Conservation (phyloP, 139 green algal species). For the Volvox africanus region DNA sequence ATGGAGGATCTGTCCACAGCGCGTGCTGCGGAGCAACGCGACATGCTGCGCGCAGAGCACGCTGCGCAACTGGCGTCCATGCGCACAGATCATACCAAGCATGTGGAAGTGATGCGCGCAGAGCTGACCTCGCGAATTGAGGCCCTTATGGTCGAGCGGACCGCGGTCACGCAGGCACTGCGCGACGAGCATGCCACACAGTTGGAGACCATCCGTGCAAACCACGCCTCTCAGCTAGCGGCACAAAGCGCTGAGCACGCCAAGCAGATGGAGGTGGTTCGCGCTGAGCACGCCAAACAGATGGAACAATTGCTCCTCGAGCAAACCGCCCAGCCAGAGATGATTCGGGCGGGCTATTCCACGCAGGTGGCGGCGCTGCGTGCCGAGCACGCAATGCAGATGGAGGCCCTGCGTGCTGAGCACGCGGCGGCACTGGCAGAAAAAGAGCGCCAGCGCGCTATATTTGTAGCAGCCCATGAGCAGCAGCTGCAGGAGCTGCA, state of each 20-base stretch:
- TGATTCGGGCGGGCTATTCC: background rate
- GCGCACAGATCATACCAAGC: background rate
- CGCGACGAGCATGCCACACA: background rate
- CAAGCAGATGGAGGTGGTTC: background rate
- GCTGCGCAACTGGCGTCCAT: background rate
- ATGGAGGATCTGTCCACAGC: background rate
- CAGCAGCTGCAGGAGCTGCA: background rate
- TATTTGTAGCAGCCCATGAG: background rate
- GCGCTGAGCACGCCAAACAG: background rate
- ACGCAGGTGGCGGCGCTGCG: constrained; percentile 5
- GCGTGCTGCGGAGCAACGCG: background rate
- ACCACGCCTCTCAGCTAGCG: background rate
- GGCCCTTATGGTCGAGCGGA: background rate
- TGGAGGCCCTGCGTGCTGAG: constrained; percentile 21
- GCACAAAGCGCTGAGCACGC: background rate
- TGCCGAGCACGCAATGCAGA: background rate
- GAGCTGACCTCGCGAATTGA: background rate
- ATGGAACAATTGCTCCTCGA: background rate
- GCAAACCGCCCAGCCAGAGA: background rate
- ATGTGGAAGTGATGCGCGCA: background rate
- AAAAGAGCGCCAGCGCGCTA: constrained; percentile 4
- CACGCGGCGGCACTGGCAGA: background rate
- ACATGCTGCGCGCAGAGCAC: background rate
- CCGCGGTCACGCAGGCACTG: background rate
- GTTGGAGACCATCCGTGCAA: background rate